These are phyloP conservation scores for Pseudomassariella vexata DNA, from an alignment of 2,329 filamentous ascomycete genomes.

Conservation along the genomic window DNA sequence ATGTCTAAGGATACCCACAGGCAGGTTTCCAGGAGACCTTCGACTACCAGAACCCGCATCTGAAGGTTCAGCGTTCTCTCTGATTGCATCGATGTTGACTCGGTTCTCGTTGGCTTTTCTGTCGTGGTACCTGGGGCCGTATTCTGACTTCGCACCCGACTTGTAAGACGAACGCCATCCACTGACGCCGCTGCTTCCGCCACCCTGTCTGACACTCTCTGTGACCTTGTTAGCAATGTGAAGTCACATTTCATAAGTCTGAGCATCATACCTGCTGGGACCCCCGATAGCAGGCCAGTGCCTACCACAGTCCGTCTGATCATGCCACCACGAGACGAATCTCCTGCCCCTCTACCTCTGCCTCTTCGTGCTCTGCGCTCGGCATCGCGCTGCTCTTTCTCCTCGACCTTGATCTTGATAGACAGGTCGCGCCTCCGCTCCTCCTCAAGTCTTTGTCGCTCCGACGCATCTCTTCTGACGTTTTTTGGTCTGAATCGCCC, in stretches of 20 bases:
- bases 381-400: slow-evolving; percentile 22
- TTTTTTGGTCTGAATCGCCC: slow-evolving; percentile 43
- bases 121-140: slow-evolving; percentile 30
- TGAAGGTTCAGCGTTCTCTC: slow-evolving; percentile 34
- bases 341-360: slow-evolving; percentile 26
- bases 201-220: slow-evolving; percentile 19
- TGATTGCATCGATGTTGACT: slow-evolving; percentile 53
- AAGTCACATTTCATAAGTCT: neutral
- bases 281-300: slow-evolving; percentile 28
- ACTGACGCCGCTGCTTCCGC: slow-evolving; percentile 9
- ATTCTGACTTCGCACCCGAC: slow-evolving; percentile 26
- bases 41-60: slow-evolving; percentile 21
- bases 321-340: slow-evolving; percentile 20
- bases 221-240: slow-evolving; percentile 7
- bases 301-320: slow-evolving; percentile 24
- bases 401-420: slow-evolving; percentile 25
- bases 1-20: slow-evolving; percentile 50
- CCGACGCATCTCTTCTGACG: slow-evolving; percentile 43
- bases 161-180: slow-evolving; percentile 20
- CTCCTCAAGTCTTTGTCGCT: slow-evolving; percentile 40
- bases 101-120: slow-evolving; percentile 39
- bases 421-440: slow-evolving; percentile 22
- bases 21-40: slow-evolving; percentile 30
- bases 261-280: slow-evolving; percentile 18
- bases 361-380: slow-evolving; percentile 29